A percentile compares a stretch with the other conserved stretches of the same genome.
Evolutionary conservation across 768 basidiomycete genomes (phyloP).

Genomic region (Kondoa malvinella): DNA sequence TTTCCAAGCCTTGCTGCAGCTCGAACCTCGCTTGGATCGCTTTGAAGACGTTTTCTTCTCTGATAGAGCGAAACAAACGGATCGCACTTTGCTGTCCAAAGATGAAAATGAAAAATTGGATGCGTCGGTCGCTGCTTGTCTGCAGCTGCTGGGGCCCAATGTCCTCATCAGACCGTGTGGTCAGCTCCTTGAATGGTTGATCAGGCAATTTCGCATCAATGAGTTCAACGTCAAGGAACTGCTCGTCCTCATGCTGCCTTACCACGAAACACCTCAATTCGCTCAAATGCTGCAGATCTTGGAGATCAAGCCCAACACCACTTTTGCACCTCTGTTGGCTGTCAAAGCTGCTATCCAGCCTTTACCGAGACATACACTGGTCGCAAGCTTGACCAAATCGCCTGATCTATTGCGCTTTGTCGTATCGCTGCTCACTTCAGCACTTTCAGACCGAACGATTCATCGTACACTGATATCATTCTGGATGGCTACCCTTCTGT

Average conservation of each 20-base stretch:
- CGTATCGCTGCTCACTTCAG: constrained; percentile 44
- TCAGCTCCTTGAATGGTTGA: constrained; percentile 84
- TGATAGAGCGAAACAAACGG: constrained; percentile 52
- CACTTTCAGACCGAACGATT: constrained; percentile 34
- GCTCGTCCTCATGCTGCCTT: constrained; percentile 71
- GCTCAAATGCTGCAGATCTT: constrained; percentile 80
- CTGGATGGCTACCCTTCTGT: constrained; percentile 60
- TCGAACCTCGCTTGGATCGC: constrained; percentile 59
- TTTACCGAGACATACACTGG: constrained; percentile 53
- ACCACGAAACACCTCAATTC: constrained; percentile 88
- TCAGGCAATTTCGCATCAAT: constrained; percentile 81
- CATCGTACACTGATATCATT: constrained; percentile 66
- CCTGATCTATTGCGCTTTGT: constrained; percentile 58
- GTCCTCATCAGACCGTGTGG: constrained; percentile 62
- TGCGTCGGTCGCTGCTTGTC: constrained; percentile 43
- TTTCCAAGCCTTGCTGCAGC: constrained; percentile 68
- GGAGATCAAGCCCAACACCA: constrained; percentile 40
- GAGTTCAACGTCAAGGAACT: constrained; percentile 76
- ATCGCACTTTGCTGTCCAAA: constrained; percentile 55
- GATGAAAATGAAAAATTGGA: constrained; percentile 53
- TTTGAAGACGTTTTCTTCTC: constrained; percentile 71
- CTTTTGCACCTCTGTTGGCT: constrained; percentile 39
- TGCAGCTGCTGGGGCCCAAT: constrained; percentile 59
- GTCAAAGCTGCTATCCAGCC: constrained; percentile 62
- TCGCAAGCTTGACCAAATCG: constrained; percentile 54